Conservation (phyloP, 768 basidiomycete species). For the Holtermannia corniformis region DNA sequence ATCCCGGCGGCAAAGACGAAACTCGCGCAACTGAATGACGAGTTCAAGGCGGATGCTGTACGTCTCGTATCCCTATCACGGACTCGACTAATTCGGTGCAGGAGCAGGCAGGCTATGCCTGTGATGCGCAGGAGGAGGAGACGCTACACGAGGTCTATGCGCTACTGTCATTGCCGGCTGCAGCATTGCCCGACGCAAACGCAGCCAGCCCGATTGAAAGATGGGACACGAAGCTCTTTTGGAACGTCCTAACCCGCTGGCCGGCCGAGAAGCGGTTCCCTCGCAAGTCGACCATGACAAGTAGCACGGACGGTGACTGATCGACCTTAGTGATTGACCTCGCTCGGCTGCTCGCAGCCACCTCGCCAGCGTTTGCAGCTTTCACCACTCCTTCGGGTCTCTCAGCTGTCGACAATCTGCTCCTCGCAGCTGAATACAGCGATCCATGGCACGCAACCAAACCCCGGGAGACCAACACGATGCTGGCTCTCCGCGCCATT, state of each 20-base stretch:
- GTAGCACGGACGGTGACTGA: not conserved
- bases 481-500: conserved; percentile 67
- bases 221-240: conserved; percentile 16
- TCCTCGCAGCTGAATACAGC: conserved; percentile 61
- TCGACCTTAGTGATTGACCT: conserved; percentile 70
- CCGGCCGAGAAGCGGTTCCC: conserved; percentile 38
- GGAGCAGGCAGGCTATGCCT: not conserved
- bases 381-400: conserved; percentile 44
- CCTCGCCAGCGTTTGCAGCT: conserved; percentile 49
- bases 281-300: conserved; percentile 16
- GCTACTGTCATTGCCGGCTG: conserved; percentile 14
- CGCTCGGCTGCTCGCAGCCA: conserved; percentile 61
- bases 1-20: conserved; percentile 56
- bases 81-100: not conserved
- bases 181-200: conserved; percentile 15
- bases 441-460: conserved; percentile 54
- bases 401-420: conserved; percentile 54
- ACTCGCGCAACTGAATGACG: conserved; percentile 59
- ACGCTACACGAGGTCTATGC: conserved; percentile 23
- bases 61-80: not conserved
- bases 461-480: conserved; percentile 69
- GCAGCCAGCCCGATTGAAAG: conserved; percentile 14
- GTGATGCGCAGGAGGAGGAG: conserved; percentile 17
- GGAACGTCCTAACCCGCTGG: conserved; percentile 21
- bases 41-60: conserved; percentile 47